Conservation (phyloP, 192 early-diverging fungal species). For the Entomortierella lignicola region DNA sequence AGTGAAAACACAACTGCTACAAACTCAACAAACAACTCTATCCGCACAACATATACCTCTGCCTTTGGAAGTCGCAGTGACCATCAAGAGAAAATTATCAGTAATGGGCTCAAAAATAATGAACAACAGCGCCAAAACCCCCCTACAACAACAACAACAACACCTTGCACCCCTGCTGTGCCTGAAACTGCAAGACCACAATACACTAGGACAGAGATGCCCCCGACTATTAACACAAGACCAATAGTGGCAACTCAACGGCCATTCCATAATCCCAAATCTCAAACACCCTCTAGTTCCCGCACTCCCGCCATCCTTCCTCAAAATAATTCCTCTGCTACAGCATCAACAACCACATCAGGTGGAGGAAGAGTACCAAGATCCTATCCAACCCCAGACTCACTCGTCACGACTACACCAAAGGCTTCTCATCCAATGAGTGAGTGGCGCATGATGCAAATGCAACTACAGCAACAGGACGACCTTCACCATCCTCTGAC, state of each 20-base stretch:
- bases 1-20: constrained; percentile 9
- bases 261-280: neutral
- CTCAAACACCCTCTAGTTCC: constrained; percentile 28
- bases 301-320: neutral
- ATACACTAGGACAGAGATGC: neutral
- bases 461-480: constrained; percentile 48
- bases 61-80: constrained; percentile 1
- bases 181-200: constrained; percentile 9
- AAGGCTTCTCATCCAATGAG: constrained; percentile 27
- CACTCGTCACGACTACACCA: constrained; percentile 2
- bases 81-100: neutral
- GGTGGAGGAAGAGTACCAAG: no score
- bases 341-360: no score
- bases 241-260: neutral
- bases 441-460: constrained; percentile 50
- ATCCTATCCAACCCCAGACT: constrained; percentile 10
- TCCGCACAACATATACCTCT: neutral
- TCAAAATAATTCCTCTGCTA: neutral
- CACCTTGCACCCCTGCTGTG: constrained; percentile 1
- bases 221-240: constrained; percentile 14
- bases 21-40: neutral
- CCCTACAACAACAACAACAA: neutral
- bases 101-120: neutral
- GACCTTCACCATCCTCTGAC: constrained; percentile 24
- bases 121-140: neutral